Base-by-base conservation (phyloP, 495 filamentous ascomycete species). In the Penicillium maclennaniae region DNA sequence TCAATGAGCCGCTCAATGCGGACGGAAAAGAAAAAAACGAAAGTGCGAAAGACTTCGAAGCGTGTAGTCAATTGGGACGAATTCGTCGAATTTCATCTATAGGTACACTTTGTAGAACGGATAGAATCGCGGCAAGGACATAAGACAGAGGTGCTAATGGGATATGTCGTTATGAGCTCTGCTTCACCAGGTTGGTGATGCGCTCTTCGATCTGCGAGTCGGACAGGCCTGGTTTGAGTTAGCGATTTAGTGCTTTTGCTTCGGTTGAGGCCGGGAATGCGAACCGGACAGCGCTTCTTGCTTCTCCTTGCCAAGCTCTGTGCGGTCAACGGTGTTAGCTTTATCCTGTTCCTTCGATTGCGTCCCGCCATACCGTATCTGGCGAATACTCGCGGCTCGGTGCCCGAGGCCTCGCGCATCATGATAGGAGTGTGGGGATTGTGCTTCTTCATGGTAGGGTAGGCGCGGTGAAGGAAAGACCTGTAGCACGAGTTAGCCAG, bases 401-500 rank as follows among this genome's bases (percentile, higher is more conserved):
- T 88, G 55, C 85, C 89, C 45, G 80, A 68, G 28, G 95, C 93
- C 73, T 98, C 95, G 58, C 93, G 88, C 46, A 98, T 81, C 79
- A 98, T 75, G 72, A 98, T 97, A 44, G 93, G 93, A 39, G 83
- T 96, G 69, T 90, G 74, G 9, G 93, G 93, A 75, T 98, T 97
- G 79, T 93, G 86, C 81, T 95, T 95, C 83, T 98, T 98, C 92
- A 98, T 97, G 60, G 88, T 92, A 6, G 93, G 95, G 73, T 98
- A 98, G 49, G 92, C 88, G 69, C 87, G 83, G 53, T 85, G 84
- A 45, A 98, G 78, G 79, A 98, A 98, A 12, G 87, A 83, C 70
- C 93, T 98, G 38, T 10, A 28, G 14, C 21, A 53, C 6, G 49
- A 28, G 53, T 67, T 48, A 67, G 46, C 43, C 31, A 59, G 43